Evolutionary conservation across 2,329 filamentous ascomycete species (phyloP), one percentile per base, ranked within the genome.

Genomic region (Bipolaris victoriae): DNA sequence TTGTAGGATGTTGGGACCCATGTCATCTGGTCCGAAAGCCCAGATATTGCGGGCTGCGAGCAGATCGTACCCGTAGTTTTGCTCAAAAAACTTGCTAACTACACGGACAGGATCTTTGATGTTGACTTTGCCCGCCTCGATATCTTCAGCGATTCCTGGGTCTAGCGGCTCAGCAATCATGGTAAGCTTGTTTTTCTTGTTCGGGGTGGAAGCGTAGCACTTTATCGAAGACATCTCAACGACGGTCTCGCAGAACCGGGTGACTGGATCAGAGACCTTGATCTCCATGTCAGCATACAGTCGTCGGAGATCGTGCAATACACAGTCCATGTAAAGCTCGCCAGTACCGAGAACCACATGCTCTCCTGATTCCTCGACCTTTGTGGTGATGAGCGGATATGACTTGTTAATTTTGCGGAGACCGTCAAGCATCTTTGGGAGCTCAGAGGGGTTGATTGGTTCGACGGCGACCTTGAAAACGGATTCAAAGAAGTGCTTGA

Each of bases 241-340:
- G 24, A 97, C 94, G 0, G 95, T 99, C 79, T 99, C 95, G 78
- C 92, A 97, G 82, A 99, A 99, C 46, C 95, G 86, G 15, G 95
- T 98, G 41, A 99, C 94, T 0, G 95, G 95, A 74, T 99, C 95
- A 0, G 95, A 99, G 47, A 99, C 92, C 79, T 98, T 98, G 79
- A 99, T 90, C 76, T 99, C 95, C 95, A 99, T 99, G 70, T 98
- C 94, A 13, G 95, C 93, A 73, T 97, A 99, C n/a, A 98, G 79
- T 39, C 88, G 86, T 52, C 95, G 90, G 45, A 99, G 83, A 73
- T 99, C 95, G 76, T 99, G 95, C 44, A 99, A 83, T 3, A 99
- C 94, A 70, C 95, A 99, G 76, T 99, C 95, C 93, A 99, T 98
- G 80, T 99, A 99, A n/a, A 99, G 83, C 76, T 99, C 95, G 58